Conservation (phyloP, 2,329 filamentous ascomycete species). For the Aspergillus ustus region DNA sequence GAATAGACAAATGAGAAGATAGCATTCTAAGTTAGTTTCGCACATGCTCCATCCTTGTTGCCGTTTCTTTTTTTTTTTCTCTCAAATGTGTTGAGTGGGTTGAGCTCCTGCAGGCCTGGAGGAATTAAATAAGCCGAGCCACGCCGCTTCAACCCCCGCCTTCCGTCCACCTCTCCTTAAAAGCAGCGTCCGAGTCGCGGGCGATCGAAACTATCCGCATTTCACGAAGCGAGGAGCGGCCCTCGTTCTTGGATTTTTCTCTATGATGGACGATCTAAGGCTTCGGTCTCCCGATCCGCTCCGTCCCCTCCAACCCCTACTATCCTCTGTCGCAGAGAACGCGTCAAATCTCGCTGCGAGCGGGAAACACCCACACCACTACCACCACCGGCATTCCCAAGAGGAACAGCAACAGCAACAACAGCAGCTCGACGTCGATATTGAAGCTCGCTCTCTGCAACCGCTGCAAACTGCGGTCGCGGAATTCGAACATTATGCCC, state of each 20-base stretch:
- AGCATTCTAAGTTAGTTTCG: not conserved
- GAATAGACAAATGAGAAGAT: constrained; percentile 11
- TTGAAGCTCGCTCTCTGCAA: constrained; percentile 33
- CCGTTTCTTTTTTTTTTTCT: not conserved
- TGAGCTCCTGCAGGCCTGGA: not conserved
- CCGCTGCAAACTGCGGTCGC: constrained; percentile 32
- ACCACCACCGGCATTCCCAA: constrained; percentile 9
- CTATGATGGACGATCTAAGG: constrained; percentile 32
- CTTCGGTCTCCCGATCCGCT: constrained; percentile 25
- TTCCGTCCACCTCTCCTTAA: constrained; percentile 13
- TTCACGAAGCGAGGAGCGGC: not conserved
- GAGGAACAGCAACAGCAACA: constrained; percentile 22
- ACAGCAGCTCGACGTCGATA: constrained; percentile 24
- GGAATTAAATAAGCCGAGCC: constrained; percentile 7
- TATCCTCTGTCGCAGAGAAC: constrained; percentile 31
- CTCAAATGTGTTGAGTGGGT: not conserved
- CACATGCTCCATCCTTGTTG: not conserved
- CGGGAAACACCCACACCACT: constrained; percentile 15
- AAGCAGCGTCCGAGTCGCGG: constrained; percentile 19
- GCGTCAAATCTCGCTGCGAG: constrained; percentile 25
- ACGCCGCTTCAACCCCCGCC: constrained; percentile 25
- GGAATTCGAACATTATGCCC: constrained; percentile 25
- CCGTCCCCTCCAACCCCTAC: constrained; percentile 28
- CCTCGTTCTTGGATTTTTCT: not conserved
- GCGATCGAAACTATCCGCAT: not conserved